phyloP scores from a whole-genome alignment of 164 flowering plant species.

The Taxillus chinensis region DNA sequence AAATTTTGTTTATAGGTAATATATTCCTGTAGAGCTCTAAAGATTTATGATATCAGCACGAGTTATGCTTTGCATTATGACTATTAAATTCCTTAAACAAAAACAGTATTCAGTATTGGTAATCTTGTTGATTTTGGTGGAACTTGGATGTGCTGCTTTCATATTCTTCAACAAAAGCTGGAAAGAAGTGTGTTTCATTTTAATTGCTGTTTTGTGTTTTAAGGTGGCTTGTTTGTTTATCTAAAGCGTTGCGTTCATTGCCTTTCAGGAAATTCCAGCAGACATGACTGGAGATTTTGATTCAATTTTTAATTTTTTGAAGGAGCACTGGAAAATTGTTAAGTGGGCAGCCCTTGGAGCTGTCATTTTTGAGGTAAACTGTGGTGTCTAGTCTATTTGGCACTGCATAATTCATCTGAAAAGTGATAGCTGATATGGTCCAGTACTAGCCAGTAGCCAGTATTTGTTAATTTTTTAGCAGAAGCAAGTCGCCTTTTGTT shows the following conservation, averaged over 20 bases:
- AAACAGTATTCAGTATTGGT: slow-evolving; percentile 62
- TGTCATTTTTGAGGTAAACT: slow-evolving; percentile 71
- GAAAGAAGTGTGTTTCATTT: slow-evolving; percentile 47
- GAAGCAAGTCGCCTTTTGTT: no score
- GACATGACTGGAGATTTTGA: slow-evolving; percentile 83
- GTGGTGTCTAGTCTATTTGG: background rate
- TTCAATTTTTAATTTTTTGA: slow-evolving; percentile 61
- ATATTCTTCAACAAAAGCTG: slow-evolving; percentile 85
- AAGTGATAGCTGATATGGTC: no score
- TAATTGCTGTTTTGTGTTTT: slow-evolving; percentile 2
- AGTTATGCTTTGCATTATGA: slow-evolving; percentile 6
- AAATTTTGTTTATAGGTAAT: no score
- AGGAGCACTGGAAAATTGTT: slow-evolving; percentile 67
- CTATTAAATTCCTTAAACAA: slow-evolving; percentile 43
- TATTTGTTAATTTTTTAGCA: no score
- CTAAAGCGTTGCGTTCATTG: slow-evolving; percentile 5
- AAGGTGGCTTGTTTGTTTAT: slow-evolving; percentile 1
- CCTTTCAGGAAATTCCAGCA: slow-evolving; percentile 54
- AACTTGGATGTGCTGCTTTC: slow-evolving; percentile 81
- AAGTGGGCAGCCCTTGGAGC: slow-evolving; percentile 88
- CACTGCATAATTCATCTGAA: no score
- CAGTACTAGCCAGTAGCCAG: no score
- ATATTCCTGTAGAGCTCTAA: no score
- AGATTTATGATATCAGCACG: no score
- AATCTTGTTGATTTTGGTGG: slow-evolving; percentile 67